phyloP scores from a whole-genome alignment of 2,329 filamentous ascomycete species.

The Penicillium sp. region DNA sequence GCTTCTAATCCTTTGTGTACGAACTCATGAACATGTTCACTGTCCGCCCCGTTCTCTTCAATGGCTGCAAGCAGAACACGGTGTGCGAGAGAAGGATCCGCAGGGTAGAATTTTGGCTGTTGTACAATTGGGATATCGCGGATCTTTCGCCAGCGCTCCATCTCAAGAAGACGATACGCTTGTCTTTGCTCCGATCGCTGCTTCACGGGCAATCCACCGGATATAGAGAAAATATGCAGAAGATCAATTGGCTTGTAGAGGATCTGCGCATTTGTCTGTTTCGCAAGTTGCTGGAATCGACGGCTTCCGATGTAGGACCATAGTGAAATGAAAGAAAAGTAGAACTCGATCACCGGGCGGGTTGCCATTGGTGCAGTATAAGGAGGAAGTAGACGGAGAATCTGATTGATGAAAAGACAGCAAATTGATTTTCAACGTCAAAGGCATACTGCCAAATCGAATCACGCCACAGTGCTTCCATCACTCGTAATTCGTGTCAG shows the following conservation, averaged over 20 bases:
- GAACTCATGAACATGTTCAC: slow-evolving; percentile 7
- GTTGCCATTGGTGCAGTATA: neutral
- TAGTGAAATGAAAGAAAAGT: slow-evolving; percentile 35
- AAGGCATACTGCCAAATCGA: no score
- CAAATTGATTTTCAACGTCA: no score
- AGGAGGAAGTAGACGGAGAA: no score
- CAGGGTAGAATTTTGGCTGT: slow-evolving; percentile 13
- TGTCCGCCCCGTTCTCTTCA: slow-evolving; percentile 3
- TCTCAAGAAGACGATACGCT: slow-evolving; percentile 26
- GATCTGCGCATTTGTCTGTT: slow-evolving; percentile 21
- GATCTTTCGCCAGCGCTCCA: slow-evolving; percentile 26
- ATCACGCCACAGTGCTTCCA: no score
- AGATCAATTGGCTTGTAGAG: slow-evolving; percentile 30
- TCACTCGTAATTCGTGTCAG: no score
- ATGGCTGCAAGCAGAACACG: slow-evolving; percentile 26
- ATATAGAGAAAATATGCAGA: slow-evolving; percentile 33
- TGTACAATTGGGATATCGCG: slow-evolving; percentile 29
- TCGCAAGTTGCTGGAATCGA: slow-evolving; percentile 23
- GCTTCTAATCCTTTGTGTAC: slow-evolving; percentile 13
- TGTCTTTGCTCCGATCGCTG: slow-evolving; percentile 32
- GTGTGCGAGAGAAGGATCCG: slow-evolving; percentile 32
- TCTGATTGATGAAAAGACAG: no score
- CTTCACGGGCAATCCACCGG: slow-evolving; percentile 35
- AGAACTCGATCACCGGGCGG: slow-evolving; percentile 48
- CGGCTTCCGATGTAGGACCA: slow-evolving; percentile 35